Evolutionary conservation across 768 basidiomycete species (phyloP).

Genomic region (Boletus reticulatus): DNA sequence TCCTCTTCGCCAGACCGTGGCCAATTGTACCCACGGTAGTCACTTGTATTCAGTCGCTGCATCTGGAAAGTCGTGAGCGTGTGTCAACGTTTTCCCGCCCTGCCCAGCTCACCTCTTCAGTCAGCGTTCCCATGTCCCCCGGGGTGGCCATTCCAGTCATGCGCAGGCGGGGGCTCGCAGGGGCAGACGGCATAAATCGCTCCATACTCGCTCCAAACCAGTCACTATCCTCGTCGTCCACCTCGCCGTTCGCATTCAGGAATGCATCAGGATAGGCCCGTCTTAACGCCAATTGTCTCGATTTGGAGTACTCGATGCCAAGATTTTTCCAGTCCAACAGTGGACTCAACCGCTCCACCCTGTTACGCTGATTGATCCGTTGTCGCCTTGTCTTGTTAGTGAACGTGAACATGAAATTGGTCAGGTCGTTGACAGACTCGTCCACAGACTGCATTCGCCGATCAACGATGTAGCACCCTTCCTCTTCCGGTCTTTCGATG

Average conservation of each 20-base stretch:
- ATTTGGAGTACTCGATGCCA: conserved; percentile 96
- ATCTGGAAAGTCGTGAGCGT: conserved; percentile 48
- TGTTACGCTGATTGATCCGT: conserved; percentile 97
- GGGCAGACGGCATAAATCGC: conserved; percentile 72
- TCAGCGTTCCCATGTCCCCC: conserved; percentile 88
- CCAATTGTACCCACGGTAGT: conserved; percentile 69
- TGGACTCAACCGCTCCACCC: conserved; percentile 91
- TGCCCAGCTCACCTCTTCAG: conserved; percentile 61
- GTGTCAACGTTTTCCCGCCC: not conserved
- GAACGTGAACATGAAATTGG: conserved; percentile 74
- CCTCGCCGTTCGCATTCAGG: conserved; percentile 53
- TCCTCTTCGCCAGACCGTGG: conserved; percentile 65
- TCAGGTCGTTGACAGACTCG: conserved; percentile 84
- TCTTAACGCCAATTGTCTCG: conserved; percentile 85
- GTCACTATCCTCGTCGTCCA: conserved; percentile 42
- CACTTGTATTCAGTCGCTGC: conserved; percentile 83
- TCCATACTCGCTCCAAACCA: conserved; percentile 55
- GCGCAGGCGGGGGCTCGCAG: conserved; percentile 82
- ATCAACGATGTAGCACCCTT: conserved; percentile 97
- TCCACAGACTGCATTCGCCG: conserved; percentile 86
- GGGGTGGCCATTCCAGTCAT: conserved; percentile 81
- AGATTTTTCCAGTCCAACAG: conserved; percentile 98
- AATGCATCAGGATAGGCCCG: conserved; percentile 96
- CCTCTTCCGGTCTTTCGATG: conserved; percentile 90
- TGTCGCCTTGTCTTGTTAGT: conserved; percentile 86